Base-by-base conservation (phyloP, 1,284 basidiomycete species). In the Sphaerobolus stellatus region DNA sequence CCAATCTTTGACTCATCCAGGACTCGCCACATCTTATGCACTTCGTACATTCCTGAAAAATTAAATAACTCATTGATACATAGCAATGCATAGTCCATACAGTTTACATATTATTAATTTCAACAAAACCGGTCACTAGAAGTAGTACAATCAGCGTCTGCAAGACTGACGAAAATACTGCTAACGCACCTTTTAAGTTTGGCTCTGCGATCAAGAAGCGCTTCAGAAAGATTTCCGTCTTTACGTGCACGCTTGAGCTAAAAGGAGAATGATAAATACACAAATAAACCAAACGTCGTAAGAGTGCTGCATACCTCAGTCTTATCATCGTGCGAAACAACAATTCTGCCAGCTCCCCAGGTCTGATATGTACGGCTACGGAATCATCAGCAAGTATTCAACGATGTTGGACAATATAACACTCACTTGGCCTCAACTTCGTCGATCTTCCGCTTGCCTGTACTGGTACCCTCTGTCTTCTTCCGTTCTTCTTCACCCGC, bases 221-320 rank as follows among this genome's bases (percentile, higher is more conserved):
- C 90, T 69, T 98, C 94, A 1, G 91, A 86, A 16, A 97, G 68
- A 31, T 89, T 81, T 2, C 95, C 95, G 60, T 97, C 92, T 69
- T 94, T 90, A 59, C 80, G 79, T 13, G 94, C 94, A 56, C 81
- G 82, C 69, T 92, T 94, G 52, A 98, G 78, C 81, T 92, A 57
- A n/a, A 58, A 29, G 24, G 34, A 49, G 38, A 48, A 25, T 18
- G 30, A 53, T 52, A 24, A 56, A 48, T 48, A 51, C 60, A 50
- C 57, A 24, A 24, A 51, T 47, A 34, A 20, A 56, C 36, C 56
- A 50, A 25, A 54, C 14, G 31, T 25, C 4, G 57, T 49, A 55
- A 38, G 3, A n/a, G 18, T 22, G 7, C 28, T 46, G 63, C 77
- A 11, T 60, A 86, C 89, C 73, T 84, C 86, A 67, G 80, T 82